These are phyloP conservation scores for Apiotrichum mycotoxinovorans DNA, from an alignment of 1,284 basidiomycete species.

Conservation along the genomic window DNA sequence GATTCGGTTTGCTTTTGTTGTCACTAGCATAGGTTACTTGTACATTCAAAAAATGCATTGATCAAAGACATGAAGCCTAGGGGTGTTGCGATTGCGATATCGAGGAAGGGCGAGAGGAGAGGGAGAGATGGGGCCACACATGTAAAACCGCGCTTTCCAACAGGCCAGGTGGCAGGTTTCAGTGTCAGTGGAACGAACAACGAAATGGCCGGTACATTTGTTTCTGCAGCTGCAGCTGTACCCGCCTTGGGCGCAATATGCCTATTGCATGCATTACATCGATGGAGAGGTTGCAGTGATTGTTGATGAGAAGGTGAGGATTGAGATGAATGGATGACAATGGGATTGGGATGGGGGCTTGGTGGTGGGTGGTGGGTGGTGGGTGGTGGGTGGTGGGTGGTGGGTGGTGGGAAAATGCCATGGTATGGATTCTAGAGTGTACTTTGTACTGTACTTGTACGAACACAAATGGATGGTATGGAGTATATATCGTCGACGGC, in stretches of 20 bases:
- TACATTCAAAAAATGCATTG: constrained; percentile 1
- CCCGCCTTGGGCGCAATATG: too few species aligned
- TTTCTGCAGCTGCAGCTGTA: too few species aligned
- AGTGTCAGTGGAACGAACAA: too few species aligned
- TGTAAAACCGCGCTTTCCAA: too few species aligned
- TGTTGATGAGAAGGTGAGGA: background rate
- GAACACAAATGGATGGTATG: too few species aligned
- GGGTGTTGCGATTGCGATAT: background rate
- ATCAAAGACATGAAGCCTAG: background rate
- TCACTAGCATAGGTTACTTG: background rate
- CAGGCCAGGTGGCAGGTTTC: too few species aligned
- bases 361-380: background rate
- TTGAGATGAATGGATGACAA: background rate
- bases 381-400: background rate
- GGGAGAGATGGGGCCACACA: too few species aligned
- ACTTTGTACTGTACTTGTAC: too few species aligned
- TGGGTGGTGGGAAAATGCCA: too few species aligned
- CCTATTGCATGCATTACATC: constrained; percentile 12
- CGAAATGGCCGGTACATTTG: too few species aligned
- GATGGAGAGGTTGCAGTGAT: constrained; percentile 1
- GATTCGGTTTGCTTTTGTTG: background rate
- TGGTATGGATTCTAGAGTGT: background rate
- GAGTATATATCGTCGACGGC: too few species aligned
- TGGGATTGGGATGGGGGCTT: background rate
- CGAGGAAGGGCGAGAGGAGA: too few species aligned